These are phyloP conservation scores for Ganoderma lucidum DNA, from an alignment of 1,284 basidiomycete species.

Conservation along the genomic window DNA sequence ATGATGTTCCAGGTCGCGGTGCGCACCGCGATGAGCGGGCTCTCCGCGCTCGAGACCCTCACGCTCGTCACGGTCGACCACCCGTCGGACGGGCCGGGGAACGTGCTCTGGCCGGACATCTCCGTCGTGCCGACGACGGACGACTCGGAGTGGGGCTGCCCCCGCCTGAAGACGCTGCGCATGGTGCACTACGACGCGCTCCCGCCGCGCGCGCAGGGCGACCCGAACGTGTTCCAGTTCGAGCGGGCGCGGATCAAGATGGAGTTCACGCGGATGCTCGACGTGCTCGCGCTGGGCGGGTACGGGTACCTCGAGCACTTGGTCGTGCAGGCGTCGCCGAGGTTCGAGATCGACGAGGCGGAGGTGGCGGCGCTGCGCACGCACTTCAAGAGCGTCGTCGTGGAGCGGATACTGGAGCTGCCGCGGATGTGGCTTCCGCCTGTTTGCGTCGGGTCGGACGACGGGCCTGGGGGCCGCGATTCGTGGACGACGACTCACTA, in stretches of 20 bases:
- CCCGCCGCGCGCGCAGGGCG: neutral
- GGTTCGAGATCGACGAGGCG: neutral
- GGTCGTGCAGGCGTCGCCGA: slow-evolving; percentile 13
- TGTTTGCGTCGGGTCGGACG: neutral
- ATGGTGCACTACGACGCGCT: slow-evolving; percentile 10
- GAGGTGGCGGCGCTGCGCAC: slow-evolving; percentile 4
- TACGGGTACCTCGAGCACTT: slow-evolving; percentile 14
- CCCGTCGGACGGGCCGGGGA: neutral
- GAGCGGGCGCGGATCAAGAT: neutral
- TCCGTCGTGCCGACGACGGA: slow-evolving; percentile 2
- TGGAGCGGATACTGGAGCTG: slow-evolving; percentile 6
- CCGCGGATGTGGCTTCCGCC: slow-evolving; percentile 5
- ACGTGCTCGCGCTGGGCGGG: slow-evolving; percentile 9
- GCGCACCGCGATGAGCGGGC: neutral
- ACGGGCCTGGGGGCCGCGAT: slow-evolving; percentile 2
- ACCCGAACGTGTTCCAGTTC: slow-evolving; percentile 7
- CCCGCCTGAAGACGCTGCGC: slow-evolving; percentile 5
- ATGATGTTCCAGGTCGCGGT: neutral
- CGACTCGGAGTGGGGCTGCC: neutral
- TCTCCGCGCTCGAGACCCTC: slow-evolving; percentile 1
- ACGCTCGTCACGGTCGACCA: slow-evolving; percentile 3
- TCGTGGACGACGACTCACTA: slow-evolving; percentile 1
- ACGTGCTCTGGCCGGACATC: slow-evolving; percentile 4
- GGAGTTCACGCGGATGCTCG: slow-evolving; percentile 6
- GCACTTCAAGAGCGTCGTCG: neutral